Evolutionary conservation across 208 protist genomes (phyloP), one percentile per base, ranked within the genome.

Genomic region (Trypanosoma melophagium): DNA sequence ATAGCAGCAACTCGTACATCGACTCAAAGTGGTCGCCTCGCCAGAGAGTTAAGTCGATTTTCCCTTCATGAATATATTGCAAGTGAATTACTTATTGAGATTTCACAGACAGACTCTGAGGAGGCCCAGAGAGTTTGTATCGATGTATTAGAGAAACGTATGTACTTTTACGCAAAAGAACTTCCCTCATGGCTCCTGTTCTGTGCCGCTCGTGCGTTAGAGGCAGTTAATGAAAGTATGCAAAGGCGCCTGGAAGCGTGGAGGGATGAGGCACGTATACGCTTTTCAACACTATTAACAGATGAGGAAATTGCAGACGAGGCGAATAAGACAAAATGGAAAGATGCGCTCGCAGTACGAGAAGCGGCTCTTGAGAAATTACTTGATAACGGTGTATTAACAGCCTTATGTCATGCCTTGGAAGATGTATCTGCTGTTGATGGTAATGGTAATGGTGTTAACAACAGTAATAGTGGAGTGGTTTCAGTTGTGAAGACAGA

Each of bases 161-260:
- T 96, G 87, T 91, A 94, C 71, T 91, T 94, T 58, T 96, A 96
- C 80, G 77, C 74, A 57, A 88, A 86, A 21, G 87, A 90, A 10
- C 54, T 83, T n/a, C 84, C 87, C 60, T 77, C 81, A 3, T 92
- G 83, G 63, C 63, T 94, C 40, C 57, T 80, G 38, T 85, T 82
- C 53, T 84, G 79, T 50, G 73, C 64, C 9, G 7, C 41, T 5
- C 63, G 66, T 28, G 83, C 83, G 1, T 38, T 80, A 16, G 45
- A 31, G 2, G 60, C 59, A 13, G 31, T 77, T 1, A 59, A 28
- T 40, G 47, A 54, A 12, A 28, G 12, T 19, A 13, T 73, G 14
- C 19, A 55, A 22, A 42, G 60, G 2, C 79, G 82, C 22, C 62
- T 90, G 2, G 38, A 76, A 54, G 51, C 58, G 21, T 95, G 86